Base-by-base conservation (phyloP, 495 filamentous ascomycete genomes). In the Sabuloglossum arenarium region DNA sequence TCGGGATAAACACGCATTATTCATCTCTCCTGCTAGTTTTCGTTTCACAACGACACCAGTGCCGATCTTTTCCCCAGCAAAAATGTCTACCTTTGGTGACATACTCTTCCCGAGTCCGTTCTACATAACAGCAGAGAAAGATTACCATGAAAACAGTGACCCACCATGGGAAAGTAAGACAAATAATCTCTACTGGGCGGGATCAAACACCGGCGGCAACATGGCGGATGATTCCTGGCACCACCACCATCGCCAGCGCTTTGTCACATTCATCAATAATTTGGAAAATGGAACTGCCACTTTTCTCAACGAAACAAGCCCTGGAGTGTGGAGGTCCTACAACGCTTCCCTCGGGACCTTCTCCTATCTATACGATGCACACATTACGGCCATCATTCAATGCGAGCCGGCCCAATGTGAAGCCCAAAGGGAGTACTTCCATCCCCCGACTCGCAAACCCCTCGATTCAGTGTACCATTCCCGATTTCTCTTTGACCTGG, bases 101-200 rank as follows among this genome's bases (percentile, higher is more conserved):
- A 27, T 59, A 72, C 88, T 27, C 78, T 91, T 55, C 85, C 85
- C 0, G 77, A 80, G 0, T 78, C 84, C 54, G 82, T 84, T 79
- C 85, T 86, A 65, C 81, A 79, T 69, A 75, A 75, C 53, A 71
- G 84, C 19, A 79, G 86, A 52, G 69, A 74, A 55, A 76, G 82
- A 19, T 88, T 87, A 68, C 74, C 69, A 73, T 30, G 47, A 51
- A 16, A 16, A 27, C 1, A 10, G 10, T 11, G 47, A 51, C 12
- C 2, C 12, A 0, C 56, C 66, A 19, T 84, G 84, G 84, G 61
- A 63, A 0, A 47, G 72, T 16, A 87, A 85, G 64, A 59, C 64
- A n/a, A 63, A 76, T 43, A 67, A 64, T 1, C 65, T 80, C 52
- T 72, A 84, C 53, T 88, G 84, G 84, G 75, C 83, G 24, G 84